phyloP scores from a whole-genome alignment of 1,284 basidiomycete genomes.

The Hymenochaete sp. region DNA sequence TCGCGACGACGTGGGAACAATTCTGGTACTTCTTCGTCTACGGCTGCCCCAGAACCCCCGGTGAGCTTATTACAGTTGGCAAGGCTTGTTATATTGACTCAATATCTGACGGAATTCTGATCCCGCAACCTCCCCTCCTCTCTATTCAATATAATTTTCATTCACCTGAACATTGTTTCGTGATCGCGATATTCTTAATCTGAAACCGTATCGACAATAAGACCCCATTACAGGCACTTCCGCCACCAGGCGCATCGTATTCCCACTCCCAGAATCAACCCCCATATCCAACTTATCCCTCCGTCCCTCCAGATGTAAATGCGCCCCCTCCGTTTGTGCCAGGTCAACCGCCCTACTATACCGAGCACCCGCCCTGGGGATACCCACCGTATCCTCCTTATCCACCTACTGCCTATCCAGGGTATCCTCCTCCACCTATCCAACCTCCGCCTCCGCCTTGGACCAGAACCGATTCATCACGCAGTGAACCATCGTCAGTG shows the following conservation, averaged over 20 bases:
- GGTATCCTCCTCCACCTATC: slow-evolving; percentile 17
- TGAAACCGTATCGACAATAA: not conserved
- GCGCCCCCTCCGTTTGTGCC: slow-evolving; percentile 4
- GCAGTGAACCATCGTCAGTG: not conserved
- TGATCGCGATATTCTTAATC: not conserved
- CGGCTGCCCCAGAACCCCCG: slow-evolving; percentile 11
- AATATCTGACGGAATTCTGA: not conserved
- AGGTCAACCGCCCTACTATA: slow-evolving; percentile 9
- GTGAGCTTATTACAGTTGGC: slow-evolving; percentile 2
- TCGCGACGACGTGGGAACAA: slow-evolving; percentile 36
- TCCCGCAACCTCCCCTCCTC: no score
- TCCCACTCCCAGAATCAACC: slow-evolving; percentile 15
- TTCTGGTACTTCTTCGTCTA: slow-evolving; percentile 2
- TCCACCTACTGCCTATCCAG: slow-evolving; percentile 11
- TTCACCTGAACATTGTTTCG: not conserved
- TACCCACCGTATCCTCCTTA: slow-evolving; percentile 14
- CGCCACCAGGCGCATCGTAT: slow-evolving; percentile 13
- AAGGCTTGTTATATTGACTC: not conserved
- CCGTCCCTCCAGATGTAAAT: slow-evolving; percentile 3
- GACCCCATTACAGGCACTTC: slow-evolving; percentile 14
- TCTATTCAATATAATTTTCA: no score
- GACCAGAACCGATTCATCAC: slow-evolving; percentile 1
- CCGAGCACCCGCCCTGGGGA: slow-evolving; percentile 12
- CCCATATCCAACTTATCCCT: slow-evolving; percentile 11
- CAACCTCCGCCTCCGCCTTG: slow-evolving; percentile 15